Evolutionary conservation across 2,329 filamentous ascomycete species (phyloP), one percentile per base, ranked within the genome.

Genomic region (Penicillium sumatraense): DNA sequence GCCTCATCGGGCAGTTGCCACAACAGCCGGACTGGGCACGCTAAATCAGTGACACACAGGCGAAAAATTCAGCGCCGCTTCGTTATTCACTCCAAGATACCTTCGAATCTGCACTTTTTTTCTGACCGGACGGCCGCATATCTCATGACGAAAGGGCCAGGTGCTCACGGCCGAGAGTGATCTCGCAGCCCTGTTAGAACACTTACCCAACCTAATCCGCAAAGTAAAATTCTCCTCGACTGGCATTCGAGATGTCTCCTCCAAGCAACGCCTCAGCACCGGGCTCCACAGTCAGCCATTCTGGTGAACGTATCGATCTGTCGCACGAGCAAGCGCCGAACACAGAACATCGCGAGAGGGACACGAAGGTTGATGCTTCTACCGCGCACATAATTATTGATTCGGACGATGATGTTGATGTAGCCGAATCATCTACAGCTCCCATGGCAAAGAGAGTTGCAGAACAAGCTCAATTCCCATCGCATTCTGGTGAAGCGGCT

Each of bases 401-500:
- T 27, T 46, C 42, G 9, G 42, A 46, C 21, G n/a, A 18, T 18
- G 42, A 46, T 7, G n/a, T 7, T 9, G 8, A 44, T 16, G 13
- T 18, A 8, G 27, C 24, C 23, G 40, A 27, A 1, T 20, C 11
- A 9, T 18, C 40, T 4, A 27, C 7, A 44, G 4, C 40, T 9
- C 13, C 21, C 2, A 8, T 7, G 18, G 5, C 9, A 38, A 9
- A 14, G 2, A 41, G 21, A 14, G 11, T 13, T 10, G 20, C 16
- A 18, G 26, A 35, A 40, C 14, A 36, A 44, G 21, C 10, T 24
- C 38, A n/a, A 23, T 16, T 8, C 21, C 26, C 7, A 46, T 3
- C 27, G 9, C 6, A 46, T 29, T 42, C 42, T 36, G 54, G 45
- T 3, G 52, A 49, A n/a, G 47, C 48, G 16, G 50, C 53, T 21